Base-by-base conservation (phyloP, 495 filamentous ascomycete species). In the Talaromyces wortmannii region DNA sequence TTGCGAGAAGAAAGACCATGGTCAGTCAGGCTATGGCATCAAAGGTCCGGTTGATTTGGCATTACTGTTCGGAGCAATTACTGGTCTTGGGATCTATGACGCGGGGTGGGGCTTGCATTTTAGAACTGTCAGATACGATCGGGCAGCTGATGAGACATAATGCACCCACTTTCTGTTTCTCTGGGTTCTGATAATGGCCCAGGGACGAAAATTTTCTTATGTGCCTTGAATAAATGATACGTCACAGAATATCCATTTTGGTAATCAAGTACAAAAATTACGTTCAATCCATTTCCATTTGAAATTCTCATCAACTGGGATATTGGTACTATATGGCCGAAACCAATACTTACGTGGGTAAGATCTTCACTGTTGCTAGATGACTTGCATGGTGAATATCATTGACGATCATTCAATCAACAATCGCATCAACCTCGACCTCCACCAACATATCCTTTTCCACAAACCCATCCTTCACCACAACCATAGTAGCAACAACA, bases 381-480 rank as follows among this genome's bases (percentile, higher is more conserved):
- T 23, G 23, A 23, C 23, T 23, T 23, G 23, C 23, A 23, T 23
- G 23, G 23, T 23, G 4, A 4, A 23, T 2, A 23, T 23, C 8
- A 40, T 40, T 36, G 36, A 40, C 36, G 36, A 40, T 13, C 13
- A 13, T 40, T 40, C 2, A 40, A 33, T 63, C 63, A n/a, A 67
- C 58, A 53, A 76, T 59, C n/a, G 73, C 75, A 67, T 77, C 73
- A 17, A 72, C 67, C 50, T 74, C 75, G 45, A 78, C 63, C 56
- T 77, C 74, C 16, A 73, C 71, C 40, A 72, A 63, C 68, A 78
- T 77, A 17, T 64, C 63, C 54, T 67, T 59, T 55, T 76, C 66
- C 6, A 78, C 66, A 57, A 78, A 71, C 2, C 74, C 71, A 55
- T 63, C 62, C 10, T 64, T 56, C 7, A 72, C 68, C 31, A 71